Base-by-base conservation (phyloP, 345 rosid genomes). In the Eucalyptus shirleyi region DNA sequence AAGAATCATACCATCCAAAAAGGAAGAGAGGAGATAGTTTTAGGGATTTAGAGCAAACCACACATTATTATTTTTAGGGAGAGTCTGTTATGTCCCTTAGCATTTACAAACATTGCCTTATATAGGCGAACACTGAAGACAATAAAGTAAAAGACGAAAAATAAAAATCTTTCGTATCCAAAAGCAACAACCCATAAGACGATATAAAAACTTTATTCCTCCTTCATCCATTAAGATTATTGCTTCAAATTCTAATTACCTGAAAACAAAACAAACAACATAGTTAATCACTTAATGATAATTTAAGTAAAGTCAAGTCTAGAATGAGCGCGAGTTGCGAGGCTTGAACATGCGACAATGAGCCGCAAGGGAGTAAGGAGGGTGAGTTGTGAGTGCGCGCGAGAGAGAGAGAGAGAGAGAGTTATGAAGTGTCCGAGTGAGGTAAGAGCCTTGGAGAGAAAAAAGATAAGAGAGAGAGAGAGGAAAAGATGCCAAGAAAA, bases 91-190 rank as follows among this genome's bases (percentile, higher is more conserved):
- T 53, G 26, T 53, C 26, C 11, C 2, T 53, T 19, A 53, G 26
- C 59, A 53, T 53, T 53, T 53, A 53, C 26, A 53, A 53, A 0
- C 59, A 53, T 53, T 53, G 59, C 0, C 26, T 53, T 53, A 49
- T 3, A 51, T 3, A 51, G 55, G 23, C 23, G 2, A 51, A 51
- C 55, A 7, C 21, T 17, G 8, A 51, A 51, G 55, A 51, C 55
- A 51, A 1, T 51, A 8, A 55, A 21, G 12, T 56, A 56, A 24
- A 56, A 24, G 62, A 24, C 24, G 62, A 56, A 56, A 0, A 56
- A 56, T 56, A 56, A 11, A 56, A 56, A 0, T 56, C 62, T 0
- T 0, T 24, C 0, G 3, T 0, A 0, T 56, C 30, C 62, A 56
- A 56, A 56, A 56, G 62, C 30, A 1, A 56, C 62, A 56, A 56